Evolutionary conservation across 1,284 basidiomycete species (phyloP), one percentile per base, ranked within the genome.

Genomic region (Fomitopsis pinicola): DNA sequence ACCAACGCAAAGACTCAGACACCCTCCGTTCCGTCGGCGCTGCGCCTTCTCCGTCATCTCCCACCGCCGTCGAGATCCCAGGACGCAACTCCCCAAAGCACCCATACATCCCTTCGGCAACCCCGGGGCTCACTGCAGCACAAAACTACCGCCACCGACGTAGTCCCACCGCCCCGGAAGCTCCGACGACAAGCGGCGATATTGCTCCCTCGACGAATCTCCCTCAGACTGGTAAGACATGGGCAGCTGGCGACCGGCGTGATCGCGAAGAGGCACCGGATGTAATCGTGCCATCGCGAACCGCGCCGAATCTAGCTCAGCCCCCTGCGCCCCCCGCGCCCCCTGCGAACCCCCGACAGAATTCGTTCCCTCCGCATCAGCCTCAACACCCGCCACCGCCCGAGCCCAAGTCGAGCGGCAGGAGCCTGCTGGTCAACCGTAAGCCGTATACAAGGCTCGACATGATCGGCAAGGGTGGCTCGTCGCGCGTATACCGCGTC

Each of bases 401-500:
- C 45, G 9, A 35, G 63, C 10, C 63, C 66, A 63, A 73, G 74
- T 36, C 30, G 40, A 53, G 40, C n/a, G 58, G 26, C 8, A 30
- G 30, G 48, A 50, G 19, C 42, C 15, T 59, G 8, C 33, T n/a
- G 86, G 88, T 95, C 33, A 97, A 97, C 76, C 91, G 87, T 69
- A 88, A 87, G 68, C 75, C 81, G 0, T 97, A 97, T 66, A 86
- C 88, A 26, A 87, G 93, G 1, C 80, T 96, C 1, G 93, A 95
- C 65, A 78, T 94, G 72, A 87, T 98, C 59, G 95, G 95, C 44
- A 92, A 90, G 70, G 95, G 95, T 44, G 95, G 95, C 0, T 91
- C 94, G 9, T 97, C 94, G n/a, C 89, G 92, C 58, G 95, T 97
- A 22, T 97, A 89, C 74, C 90, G 93, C 33, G 94, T 96, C 12